Percentiles rank a stretch among this genome's conserved stretches.
Evolutionary conservation across 2,329 filamentous ascomycete genomes (phyloP).

Genomic region (Xylaria sp.): DNA sequence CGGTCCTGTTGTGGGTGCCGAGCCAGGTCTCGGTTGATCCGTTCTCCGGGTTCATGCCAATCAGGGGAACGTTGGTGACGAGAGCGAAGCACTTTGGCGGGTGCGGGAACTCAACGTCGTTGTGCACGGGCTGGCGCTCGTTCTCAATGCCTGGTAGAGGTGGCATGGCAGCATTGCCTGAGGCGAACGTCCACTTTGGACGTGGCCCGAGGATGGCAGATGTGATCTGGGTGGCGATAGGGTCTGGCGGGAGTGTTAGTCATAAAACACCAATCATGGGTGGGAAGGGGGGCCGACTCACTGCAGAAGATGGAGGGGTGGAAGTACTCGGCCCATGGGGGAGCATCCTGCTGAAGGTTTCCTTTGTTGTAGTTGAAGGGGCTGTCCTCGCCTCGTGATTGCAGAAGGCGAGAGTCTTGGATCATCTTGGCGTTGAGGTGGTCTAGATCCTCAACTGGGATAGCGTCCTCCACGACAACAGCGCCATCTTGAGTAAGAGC

Average conservation of each 20-base stretch:
- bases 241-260: constrained; percentile 45
- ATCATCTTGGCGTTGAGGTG: constrained; percentile 64
- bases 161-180: constrained; percentile 63
- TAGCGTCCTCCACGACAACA: constrained; percentile 60
- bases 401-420: constrained; percentile 58
- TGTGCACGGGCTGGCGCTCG: constrained; percentile 61
- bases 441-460: constrained; percentile 57
- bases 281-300: constrained; percentile 33
- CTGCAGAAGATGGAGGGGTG: constrained; percentile 59
- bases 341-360: constrained; percentile 67
- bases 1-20: constrained; percentile 54
- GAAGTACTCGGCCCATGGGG: constrained; percentile 56
- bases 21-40: constrained; percentile 65
- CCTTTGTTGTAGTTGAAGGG: constrained; percentile 69
- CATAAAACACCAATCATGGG: constrained; percentile 20
- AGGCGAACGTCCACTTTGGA: constrained; percentile 63
- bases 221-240: constrained; percentile 61
- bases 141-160: constrained; percentile 47
- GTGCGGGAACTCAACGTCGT: constrained; percentile 64
- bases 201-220: constrained; percentile 59
- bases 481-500: constrained; percentile 60
- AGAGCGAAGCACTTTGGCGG: constrained; percentile 61
- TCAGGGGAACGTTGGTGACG: constrained; percentile 59
- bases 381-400: constrained; percentile 57
- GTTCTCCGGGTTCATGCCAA: constrained; percentile 57